These are phyloP conservation scores for Coemansia sp. DNA, from an alignment of 192 early-diverging fungal species.

Conservation along the genomic window DNA sequence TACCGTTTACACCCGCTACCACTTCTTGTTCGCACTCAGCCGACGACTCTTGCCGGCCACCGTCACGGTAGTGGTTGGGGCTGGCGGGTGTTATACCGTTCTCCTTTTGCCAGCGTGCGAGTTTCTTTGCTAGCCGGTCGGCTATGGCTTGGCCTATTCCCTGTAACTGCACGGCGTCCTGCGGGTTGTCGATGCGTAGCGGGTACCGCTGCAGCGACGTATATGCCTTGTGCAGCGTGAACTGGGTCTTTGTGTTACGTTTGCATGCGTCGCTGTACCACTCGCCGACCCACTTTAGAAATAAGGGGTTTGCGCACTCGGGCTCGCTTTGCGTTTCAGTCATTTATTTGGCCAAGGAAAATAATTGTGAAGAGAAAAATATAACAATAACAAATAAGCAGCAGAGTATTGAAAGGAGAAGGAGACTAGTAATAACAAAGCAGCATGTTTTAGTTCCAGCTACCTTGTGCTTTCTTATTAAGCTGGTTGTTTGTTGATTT, in stretches of 20 bases:
- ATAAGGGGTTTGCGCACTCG: conserved; percentile 69
- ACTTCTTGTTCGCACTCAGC: background rate
- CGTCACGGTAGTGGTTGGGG: background rate
- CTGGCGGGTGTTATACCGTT: conserved; percentile 29
- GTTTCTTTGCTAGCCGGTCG: conserved; percentile 55
- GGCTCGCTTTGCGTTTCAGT: conserved; percentile 12
- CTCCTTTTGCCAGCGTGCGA: conserved; percentile 60
- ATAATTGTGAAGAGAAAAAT: background rate
- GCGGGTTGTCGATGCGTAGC: conserved; percentile 58
- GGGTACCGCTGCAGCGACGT: conserved; percentile 66
- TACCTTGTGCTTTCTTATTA: background rate
- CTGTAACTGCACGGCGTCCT: conserved; percentile 59
- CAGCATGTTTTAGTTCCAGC: background rate
- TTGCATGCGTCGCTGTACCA: conserved; percentile 62
- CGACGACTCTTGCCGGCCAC: background rate
- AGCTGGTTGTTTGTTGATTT: background rate
- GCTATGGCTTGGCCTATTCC: conserved; percentile 67
- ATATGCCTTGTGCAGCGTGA: conserved; percentile 62
- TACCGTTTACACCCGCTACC: background rate
- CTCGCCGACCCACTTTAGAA: conserved; percentile 66
- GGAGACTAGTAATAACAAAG: background rate
- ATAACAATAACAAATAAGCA: too few relatives aligned
- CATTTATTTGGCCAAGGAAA: conserved; percentile 16
- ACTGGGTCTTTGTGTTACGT: conserved; percentile 56
- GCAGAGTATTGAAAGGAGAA: background rate